Evolutionary conservation across 768 basidiomycete species (phyloP).

Genomic region (Serendipita vermifera): DNA sequence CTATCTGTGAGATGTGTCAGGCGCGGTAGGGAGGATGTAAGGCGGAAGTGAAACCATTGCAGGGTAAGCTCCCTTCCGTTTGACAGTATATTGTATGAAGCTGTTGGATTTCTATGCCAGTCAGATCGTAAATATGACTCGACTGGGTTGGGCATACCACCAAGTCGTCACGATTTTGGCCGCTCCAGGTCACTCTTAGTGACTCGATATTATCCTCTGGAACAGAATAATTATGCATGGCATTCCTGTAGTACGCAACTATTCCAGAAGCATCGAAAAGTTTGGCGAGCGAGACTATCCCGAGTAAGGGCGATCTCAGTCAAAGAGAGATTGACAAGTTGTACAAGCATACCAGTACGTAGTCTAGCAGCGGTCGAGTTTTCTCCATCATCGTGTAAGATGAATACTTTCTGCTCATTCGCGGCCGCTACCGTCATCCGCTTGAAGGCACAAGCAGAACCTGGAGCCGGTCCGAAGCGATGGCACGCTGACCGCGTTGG

Average conservation of each 20-base stretch:
- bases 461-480: neutral
- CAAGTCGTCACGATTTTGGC: neutral
- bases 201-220: neutral
- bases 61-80: neutral
- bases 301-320: too few relatives aligned
- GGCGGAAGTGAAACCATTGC: too few relatives aligned
- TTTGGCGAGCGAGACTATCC: neutral
- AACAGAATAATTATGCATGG: neutral
- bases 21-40: too few relatives aligned
- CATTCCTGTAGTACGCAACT: neutral
- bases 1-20: too few relatives aligned
- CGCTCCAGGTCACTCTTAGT: neutral
- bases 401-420: slow-evolving; percentile 14
- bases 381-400: slow-evolving; percentile 14
- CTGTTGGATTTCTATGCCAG: neutral
- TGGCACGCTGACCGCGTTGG: too few relatives aligned
- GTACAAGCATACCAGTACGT: slow-evolving; percentile 9
- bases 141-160: neutral
- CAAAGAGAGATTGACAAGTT: too few relatives aligned
- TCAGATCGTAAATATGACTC: neutral
- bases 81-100: slow-evolving; percentile 1
- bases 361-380: slow-evolving; percentile 12
- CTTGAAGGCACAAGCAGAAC: slow-evolving; percentile 4
- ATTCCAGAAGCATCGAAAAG: neutral
- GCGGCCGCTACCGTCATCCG: slow-evolving; percentile 5